Conservation (phyloP, 257 asterid species). For the Echium plantagineum region DNA sequence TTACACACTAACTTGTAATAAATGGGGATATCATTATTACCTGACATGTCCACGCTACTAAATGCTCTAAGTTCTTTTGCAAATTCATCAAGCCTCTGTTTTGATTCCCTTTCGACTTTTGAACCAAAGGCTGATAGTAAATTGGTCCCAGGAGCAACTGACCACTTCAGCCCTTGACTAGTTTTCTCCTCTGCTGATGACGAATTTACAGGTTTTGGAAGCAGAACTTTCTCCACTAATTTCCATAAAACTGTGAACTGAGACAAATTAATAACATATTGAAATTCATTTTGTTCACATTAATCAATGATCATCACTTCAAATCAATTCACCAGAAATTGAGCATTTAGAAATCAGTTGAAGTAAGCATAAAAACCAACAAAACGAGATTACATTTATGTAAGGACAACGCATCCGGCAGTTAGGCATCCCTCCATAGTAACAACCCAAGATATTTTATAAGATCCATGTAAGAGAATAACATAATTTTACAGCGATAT, state of each 20-base stretch:
- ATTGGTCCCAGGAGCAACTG: slow-evolving; percentile 73
- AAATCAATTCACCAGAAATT: not conserved
- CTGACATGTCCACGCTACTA: slow-evolving; percentile 78
- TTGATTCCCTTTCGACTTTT: slow-evolving; percentile 66
- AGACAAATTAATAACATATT: slow-evolving; percentile 49
- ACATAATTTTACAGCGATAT: no score
- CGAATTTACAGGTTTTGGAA: slow-evolving; percentile 46
- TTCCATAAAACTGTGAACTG: slow-evolving; percentile 97
- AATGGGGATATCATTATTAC: slow-evolving; percentile 18
- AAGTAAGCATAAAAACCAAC: no score
- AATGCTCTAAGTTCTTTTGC: slow-evolving; percentile 84
- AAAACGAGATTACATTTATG: not conserved
- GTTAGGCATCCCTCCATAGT: not conserved
- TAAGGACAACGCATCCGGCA: not conserved
- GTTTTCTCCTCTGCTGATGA: slow-evolving; percentile 42
- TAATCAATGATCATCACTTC: not conserved
- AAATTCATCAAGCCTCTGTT: slow-evolving; percentile 76
- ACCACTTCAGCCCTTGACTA: slow-evolving; percentile 61
- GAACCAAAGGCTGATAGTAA: slow-evolving; percentile 49
- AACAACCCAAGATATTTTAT: not conserved
- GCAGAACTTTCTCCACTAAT: slow-evolving; percentile 64
- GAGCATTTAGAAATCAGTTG: no score
- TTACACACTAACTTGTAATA: not conserved
- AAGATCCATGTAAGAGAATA: no score
- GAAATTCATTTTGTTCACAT: slow-evolving; percentile 15